Conservation (phyloP, 306 rosid species). For the Prunus mume region DNA sequence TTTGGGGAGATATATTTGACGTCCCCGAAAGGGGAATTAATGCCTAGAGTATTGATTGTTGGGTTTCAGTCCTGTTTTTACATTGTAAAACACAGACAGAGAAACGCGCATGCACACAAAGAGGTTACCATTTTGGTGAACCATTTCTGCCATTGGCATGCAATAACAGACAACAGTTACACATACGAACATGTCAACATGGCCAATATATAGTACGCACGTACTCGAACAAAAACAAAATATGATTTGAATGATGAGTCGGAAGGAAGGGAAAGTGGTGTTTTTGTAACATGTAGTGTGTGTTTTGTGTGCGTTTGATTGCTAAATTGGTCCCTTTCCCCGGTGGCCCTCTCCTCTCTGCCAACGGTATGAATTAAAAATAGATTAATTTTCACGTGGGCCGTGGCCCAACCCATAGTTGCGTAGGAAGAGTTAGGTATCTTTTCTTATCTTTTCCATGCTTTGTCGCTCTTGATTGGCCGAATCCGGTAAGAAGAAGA, state of each 20-base stretch:
- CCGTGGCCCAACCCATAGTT: slow-evolving; percentile 7
- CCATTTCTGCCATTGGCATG: not conserved
- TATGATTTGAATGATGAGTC: not conserved
- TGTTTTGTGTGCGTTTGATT: not conserved
- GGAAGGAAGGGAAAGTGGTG: not conserved
- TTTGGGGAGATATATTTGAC: too few relatives aligned
- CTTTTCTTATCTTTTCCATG: not conserved
- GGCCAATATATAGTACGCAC: not conserved
- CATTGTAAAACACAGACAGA: not conserved
- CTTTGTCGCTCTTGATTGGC: not conserved
- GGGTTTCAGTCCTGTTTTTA: not conserved
- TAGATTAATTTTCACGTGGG: not conserved
- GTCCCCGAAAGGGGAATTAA: not conserved
- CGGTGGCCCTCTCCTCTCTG: not conserved
- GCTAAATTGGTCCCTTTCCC: not conserved
- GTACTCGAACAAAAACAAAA: not conserved
- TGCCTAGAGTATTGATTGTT: not conserved
- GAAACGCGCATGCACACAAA: not conserved
- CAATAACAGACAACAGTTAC: not conserved
- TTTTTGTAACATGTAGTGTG: too few relatives aligned
- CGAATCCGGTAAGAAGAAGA: slow-evolving; percentile 2
- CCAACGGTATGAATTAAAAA: not conserved
- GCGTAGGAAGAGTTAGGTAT: not conserved
- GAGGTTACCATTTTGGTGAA: not conserved
- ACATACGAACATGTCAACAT: not conserved